Conservation (phyloP, 768 basidiomycete species). For the Russula compacta region DNA sequence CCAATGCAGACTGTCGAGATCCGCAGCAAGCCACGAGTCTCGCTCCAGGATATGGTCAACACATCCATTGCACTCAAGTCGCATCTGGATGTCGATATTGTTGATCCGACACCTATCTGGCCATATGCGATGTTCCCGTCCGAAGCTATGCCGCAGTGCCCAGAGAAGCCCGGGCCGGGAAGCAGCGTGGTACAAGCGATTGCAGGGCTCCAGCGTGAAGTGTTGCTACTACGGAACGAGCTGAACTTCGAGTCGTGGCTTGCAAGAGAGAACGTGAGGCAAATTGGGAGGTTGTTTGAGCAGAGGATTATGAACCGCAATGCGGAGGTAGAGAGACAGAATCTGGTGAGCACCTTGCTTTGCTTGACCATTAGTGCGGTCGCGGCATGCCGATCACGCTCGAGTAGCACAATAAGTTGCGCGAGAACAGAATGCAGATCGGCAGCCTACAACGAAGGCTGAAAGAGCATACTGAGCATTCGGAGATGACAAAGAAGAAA, state of each 20-base stretch:
- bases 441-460: slow-evolving; percentile 58
- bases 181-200: slow-evolving; percentile 54
- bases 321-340: slow-evolving; percentile 76
- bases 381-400: not conserved
- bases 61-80: slow-evolving; percentile 68
- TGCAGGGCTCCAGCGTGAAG: slow-evolving; percentile 63
- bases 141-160: slow-evolving; percentile 12
- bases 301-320: slow-evolving; percentile 63
- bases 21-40: slow-evolving; percentile 30
- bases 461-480: slow-evolving; percentile 63
- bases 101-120: slow-evolving; percentile 46
- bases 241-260: slow-evolving; percentile 83
- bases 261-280: slow-evolving; percentile 69
- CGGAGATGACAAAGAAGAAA: slow-evolving; percentile 63
- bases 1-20: slow-evolving; percentile 12
- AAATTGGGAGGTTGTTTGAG: slow-evolving; percentile 72
- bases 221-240: slow-evolving; percentile 66
- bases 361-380: slow-evolving; percentile 8
- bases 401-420: slow-evolving; percentile 68
- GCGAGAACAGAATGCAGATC: slow-evolving; percentile 65
- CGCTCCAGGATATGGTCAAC: slow-evolving; percentile 67
- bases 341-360: slow-evolving; percentile 43
- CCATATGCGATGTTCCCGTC: slow-evolving; percentile 36
- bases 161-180: slow-evolving; percentile 28
- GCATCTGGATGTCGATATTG: slow-evolving; percentile 53